Conservation (phyloP, 1,139 yeast species). For the Candida pseudoviswanathii region DNA sequence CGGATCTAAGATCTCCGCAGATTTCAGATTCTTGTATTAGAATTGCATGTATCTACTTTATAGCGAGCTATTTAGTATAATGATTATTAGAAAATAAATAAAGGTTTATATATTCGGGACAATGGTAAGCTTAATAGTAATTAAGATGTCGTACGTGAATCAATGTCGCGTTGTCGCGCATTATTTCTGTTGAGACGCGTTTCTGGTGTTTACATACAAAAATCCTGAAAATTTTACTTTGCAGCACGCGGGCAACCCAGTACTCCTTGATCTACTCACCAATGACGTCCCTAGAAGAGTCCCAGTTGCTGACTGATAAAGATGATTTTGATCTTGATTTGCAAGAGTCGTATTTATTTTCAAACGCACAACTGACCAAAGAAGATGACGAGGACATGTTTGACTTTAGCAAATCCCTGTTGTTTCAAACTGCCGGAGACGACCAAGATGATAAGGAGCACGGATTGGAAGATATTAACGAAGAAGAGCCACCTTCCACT, state of each 20-base stretch:
- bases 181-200: not conserved
- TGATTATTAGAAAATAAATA: not conserved
- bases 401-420: not conserved
- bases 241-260: not conserved
- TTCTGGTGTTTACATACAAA: not conserved
- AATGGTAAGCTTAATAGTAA: not conserved
- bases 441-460: not conserved
- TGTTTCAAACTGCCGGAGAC: not conserved
- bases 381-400: not conserved
- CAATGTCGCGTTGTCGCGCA: not conserved
- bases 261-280: not conserved
- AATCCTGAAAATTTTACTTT: not conserved
- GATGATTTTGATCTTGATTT: not conserved
- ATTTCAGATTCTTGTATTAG: constrained; percentile 43
- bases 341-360: not conserved
- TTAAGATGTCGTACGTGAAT: not conserved
- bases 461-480: not conserved
- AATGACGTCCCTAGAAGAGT: not conserved
- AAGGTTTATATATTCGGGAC: not conserved
- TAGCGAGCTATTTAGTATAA: not conserved
- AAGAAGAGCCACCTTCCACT: not conserved
- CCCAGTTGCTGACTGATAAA: not conserved
- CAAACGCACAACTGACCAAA: not conserved
- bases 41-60: not conserved
- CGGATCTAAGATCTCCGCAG: constrained; percentile 44